Evolutionary conservation across 2,329 filamentous ascomycete genomes (phyloP).

Genomic region (Cryphonectria carpinicola): DNA sequence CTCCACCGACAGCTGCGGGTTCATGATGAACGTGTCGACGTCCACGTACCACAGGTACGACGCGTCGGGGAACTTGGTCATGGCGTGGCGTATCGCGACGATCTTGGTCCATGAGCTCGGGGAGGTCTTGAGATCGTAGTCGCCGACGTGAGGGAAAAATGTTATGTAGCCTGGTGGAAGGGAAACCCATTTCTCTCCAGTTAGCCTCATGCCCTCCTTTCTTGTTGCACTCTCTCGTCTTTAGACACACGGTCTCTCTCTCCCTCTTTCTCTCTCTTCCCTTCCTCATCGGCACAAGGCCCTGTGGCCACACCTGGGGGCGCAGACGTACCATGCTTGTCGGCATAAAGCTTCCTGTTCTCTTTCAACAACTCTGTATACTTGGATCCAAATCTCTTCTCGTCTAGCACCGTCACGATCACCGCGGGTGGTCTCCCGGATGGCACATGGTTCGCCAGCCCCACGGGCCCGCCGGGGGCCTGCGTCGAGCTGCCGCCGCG

Average conservation of each 20-base stretch:
- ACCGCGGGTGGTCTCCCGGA: slow-evolving; percentile 68
- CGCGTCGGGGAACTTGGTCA: slow-evolving; percentile 76
- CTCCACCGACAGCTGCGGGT: slow-evolving; percentile 71
- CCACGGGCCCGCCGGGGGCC: slow-evolving; percentile 24
- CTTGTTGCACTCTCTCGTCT: not conserved
- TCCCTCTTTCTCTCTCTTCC: not conserved
- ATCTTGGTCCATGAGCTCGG: slow-evolving; percentile 75
- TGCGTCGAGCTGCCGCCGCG: slow-evolving; percentile 37
- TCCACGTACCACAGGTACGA: slow-evolving; percentile 88
- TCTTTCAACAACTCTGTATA: slow-evolving; percentile 77
- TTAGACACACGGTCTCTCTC: not conserved
- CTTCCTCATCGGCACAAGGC: not conserved
- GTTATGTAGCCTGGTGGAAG: slow-evolving; percentile 76
- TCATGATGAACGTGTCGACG: slow-evolving; percentile 86
- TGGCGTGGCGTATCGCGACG: slow-evolving; percentile 85
- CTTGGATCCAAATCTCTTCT: slow-evolving; percentile 61
- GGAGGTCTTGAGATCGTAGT: slow-evolving; percentile 71
- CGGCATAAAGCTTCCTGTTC: slow-evolving; percentile 85
- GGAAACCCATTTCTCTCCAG: slow-evolving; percentile 70
- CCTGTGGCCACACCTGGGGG: not conserved
- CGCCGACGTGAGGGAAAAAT: slow-evolving; percentile 76
- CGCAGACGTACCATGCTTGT: slow-evolving; percentile 72
- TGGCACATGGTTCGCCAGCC: slow-evolving; percentile 39
- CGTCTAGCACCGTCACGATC: slow-evolving; percentile 83
- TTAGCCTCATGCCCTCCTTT: slow-evolving; percentile 59